Evolutionary conservation across 176 grass and related monocot species (phyloP).

Genomic region (Oropetium thomaeum): DNA sequence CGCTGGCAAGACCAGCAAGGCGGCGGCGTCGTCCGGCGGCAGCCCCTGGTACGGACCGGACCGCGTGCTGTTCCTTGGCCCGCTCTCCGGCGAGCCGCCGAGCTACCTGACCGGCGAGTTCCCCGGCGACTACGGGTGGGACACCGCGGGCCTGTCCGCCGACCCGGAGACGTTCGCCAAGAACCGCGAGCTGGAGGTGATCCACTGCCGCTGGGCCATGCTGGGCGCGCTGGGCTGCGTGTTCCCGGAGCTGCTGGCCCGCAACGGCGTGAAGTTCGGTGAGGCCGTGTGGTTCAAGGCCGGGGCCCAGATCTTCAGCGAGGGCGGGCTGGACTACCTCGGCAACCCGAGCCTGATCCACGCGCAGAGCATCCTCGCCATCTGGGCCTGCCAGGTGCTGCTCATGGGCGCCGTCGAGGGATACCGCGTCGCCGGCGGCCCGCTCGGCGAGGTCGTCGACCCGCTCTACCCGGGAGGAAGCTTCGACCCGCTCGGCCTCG

Average conservation of each 20-base stretch:
- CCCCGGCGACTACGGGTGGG: slow-evolving; percentile 62
- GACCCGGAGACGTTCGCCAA: slow-evolving; percentile 67
- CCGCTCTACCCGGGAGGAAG: slow-evolving; percentile 60
- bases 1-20: slow-evolving; percentile 19
- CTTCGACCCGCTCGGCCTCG: slow-evolving; percentile 59
- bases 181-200: slow-evolving; percentile 69
- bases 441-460: slow-evolving; percentile 59
- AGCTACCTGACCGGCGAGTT: slow-evolving; percentile 58
- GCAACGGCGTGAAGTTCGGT: slow-evolving; percentile 56
- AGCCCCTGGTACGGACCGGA: slow-evolving; percentile 61
- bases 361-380: slow-evolving; percentile 64
- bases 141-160: slow-evolving; percentile 49
- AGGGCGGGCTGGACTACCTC: slow-evolving; percentile 59
- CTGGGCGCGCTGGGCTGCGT: slow-evolving; percentile 59
- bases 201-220: slow-evolving; percentile 68
- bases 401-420: slow-evolving; percentile 82
- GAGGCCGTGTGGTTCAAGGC: slow-evolving; percentile 81
- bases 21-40: slow-evolving; percentile 18
- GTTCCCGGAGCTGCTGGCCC: slow-evolving; percentile 58
- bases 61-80: slow-evolving; percentile 49
- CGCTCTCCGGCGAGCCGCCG: slow-evolving; percentile 40
- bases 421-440: slow-evolving; percentile 63
- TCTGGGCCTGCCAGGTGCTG: slow-evolving; percentile 60
- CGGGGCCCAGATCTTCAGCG: slow-evolving; percentile 59
- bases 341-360: slow-evolving; percentile 63